Evolutionary conservation across 225 moss, liverwort and hornwort species (phyloP).

Genomic region (Antitrichia curtipendula): DNA sequence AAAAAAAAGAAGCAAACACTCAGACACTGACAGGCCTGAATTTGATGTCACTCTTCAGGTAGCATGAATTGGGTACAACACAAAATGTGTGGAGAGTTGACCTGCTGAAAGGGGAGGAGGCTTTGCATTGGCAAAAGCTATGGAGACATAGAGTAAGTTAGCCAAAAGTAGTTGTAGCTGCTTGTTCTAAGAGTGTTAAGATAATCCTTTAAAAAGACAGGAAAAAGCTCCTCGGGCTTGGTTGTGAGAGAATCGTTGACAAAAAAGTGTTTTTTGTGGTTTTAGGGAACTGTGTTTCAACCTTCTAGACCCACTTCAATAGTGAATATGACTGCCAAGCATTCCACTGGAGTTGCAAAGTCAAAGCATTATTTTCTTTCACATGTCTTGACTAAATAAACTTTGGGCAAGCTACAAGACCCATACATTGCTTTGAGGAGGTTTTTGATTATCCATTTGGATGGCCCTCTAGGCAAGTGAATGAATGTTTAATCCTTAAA

Average conservation of each 20-base stretch:
- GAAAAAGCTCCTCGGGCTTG: not conserved
- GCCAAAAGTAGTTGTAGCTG: not conserved
- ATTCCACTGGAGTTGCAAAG: not conserved
- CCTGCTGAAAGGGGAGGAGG: not conserved
- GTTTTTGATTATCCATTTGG: fast-evolving
- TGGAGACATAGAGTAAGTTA: too few relatives aligned
- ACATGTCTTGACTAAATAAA: fast-evolving
- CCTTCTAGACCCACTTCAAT: too few relatives aligned
- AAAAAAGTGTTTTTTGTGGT: too few relatives aligned
- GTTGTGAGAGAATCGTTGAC: not conserved
- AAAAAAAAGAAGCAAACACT: not conserved
- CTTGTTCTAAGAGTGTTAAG: not conserved
- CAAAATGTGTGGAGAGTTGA: not conserved
- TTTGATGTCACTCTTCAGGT: not conserved
- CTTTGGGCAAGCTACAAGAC: not conserved
- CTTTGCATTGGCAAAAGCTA: not conserved
- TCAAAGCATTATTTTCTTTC: not conserved
- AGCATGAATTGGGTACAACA: not conserved
- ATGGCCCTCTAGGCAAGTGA: fast-evolving
- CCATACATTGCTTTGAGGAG: not conserved
- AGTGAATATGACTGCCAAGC: not conserved
- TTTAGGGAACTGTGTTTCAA: too few relatives aligned
- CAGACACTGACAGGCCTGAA: not conserved
- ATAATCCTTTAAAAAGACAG: too few relatives aligned
- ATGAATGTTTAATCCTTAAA: not conserved